Evolutionary conservation across 805 yeast species (phyloP).

Genomic region (Myxozyma neglecta): DNA sequence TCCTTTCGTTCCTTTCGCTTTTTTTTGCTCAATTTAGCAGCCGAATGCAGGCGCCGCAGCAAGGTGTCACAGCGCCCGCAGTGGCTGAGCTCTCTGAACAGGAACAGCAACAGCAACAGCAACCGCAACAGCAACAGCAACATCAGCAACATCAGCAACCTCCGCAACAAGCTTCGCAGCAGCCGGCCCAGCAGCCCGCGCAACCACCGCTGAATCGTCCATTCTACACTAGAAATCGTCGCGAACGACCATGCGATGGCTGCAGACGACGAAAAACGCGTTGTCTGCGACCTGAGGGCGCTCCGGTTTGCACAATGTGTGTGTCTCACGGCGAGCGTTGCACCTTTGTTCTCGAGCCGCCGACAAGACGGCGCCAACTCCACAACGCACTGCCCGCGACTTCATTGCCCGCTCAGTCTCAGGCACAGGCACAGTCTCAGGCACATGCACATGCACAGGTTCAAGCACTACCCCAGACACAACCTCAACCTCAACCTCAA

Average conservation of each 20-base stretch:
- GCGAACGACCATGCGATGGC: conserved; percentile 43
- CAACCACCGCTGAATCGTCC: conserved; percentile 17
- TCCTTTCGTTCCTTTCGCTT: no score
- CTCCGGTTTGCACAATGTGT: conserved; percentile 39
- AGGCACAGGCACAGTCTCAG: background rate
- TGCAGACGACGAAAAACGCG: conserved; percentile 44
- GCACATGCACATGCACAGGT: background rate
- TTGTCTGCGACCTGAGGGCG: conserved; percentile 37
- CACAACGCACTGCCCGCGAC: background rate
- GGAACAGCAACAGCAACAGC: background rate
- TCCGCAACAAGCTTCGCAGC: background rate
- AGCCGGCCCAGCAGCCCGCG: background rate
- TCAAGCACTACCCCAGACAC: no score
- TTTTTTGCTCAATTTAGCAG: background rate
- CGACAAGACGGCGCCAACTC: conserved; percentile 25
- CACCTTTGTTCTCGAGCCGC: conserved; percentile 38
- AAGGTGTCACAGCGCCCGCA: no score
- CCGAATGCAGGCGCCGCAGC: conserved; percentile 5
- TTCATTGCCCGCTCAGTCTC: background rate
- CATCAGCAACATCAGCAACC: conserved; percentile 1
- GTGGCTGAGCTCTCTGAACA: no score
- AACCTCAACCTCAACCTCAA: no score
- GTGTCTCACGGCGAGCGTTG: conserved; percentile 39
- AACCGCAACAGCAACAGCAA: background rate
- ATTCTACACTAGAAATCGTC: conserved; percentile 33